Evolutionary conservation across 2,329 filamentous ascomycete genomes (phyloP), one percentile per base, ranked within the genome.

Genomic region (Scolecobasidium constrictum): DNA sequence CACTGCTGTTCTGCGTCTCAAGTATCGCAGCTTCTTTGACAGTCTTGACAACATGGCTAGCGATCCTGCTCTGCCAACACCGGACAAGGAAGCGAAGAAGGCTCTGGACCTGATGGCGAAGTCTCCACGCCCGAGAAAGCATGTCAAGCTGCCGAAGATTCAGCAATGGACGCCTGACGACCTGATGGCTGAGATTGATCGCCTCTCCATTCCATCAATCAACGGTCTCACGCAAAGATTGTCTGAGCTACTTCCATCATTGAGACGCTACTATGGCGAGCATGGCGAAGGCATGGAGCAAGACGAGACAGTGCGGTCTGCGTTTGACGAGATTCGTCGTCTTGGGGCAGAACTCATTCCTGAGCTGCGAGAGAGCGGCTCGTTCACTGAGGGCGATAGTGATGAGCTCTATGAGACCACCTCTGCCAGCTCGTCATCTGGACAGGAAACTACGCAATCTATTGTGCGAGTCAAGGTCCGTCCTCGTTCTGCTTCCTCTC

Each of bases 141-240:
- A 36, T 6, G 54, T 42, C 15, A 39, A 16, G 9, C n/a, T 31
- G 11, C 44, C 18, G 5, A 46, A 23, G 39, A 48, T 52, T 43
- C 56, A 59, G 23, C 55, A 61, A 5, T 53, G 60, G n/a, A 66
- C 65, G 4, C 60, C 62, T 12, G 56, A 64, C 28, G 56, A 64
- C 40, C 52, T 67, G 36, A 55, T 68, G 19, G 57, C 56, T 34
- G 67, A 70, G 50, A 57, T 69, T 49, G 62, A 68, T 19, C 58
- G 62, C 21, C 51, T 71, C 17, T 63, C 62, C 4, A 63, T 71
- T 18, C 68, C 68, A 13, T 68, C 63, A 4, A 59, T 69, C 13
- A 57, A 56, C 20, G 63, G 58, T 9, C 55, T 71, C 5, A 68
- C 66, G 2, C 58, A 67, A 39, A 60, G 66, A 16, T 52, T 71